phyloP scores from a whole-genome alignment of 805 yeast genomes.

The Myxozyma lipomycoides region DNA sequence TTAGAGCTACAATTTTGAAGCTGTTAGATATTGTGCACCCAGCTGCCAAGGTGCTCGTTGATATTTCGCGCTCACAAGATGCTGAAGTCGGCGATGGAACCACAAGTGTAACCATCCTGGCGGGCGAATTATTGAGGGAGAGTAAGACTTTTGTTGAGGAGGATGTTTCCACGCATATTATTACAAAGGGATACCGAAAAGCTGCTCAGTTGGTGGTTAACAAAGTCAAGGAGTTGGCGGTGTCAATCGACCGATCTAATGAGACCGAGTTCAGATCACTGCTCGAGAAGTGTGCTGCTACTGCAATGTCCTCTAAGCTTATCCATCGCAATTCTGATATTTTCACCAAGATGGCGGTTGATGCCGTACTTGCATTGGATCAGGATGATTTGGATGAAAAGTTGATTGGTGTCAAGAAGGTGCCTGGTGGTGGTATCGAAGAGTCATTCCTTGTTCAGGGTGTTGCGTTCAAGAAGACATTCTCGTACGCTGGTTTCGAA shows the following conservation, averaged over 20 bases:
- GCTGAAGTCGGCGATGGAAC: slow-evolving; percentile 99
- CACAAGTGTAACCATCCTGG: slow-evolving; percentile 86
- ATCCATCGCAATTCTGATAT: slow-evolving; percentile 82
- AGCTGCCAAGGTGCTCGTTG: slow-evolving; percentile 93
- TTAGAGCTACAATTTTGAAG: slow-evolving; percentile 84
- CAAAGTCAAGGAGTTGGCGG: slow-evolving; percentile 69
- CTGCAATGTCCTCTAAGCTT: slow-evolving; percentile 95
- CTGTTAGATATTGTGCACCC: slow-evolving; percentile 95
- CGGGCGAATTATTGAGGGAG: slow-evolving; percentile 88
- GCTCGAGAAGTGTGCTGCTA: slow-evolving; percentile 86
- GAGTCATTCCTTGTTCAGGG: slow-evolving; percentile 87
- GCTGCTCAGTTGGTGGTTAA: slow-evolving; percentile 76
- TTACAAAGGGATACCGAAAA: slow-evolving; percentile 79
- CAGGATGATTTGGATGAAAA: slow-evolving; percentile 81
- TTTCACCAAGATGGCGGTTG: slow-evolving; percentile 94
- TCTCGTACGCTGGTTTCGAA: slow-evolving; percentile 97
- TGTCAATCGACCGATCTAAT: slow-evolving; percentile 55
- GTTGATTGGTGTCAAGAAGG: slow-evolving; percentile 89
- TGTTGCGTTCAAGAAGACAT: slow-evolving; percentile 95
- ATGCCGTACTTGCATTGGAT: slow-evolving; percentile 85
- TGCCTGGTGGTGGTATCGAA: slow-evolving; percentile 95
- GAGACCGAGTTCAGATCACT: slow-evolving; percentile 63
- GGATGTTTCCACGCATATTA: slow-evolving; percentile 87
- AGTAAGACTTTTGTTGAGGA: slow-evolving; percentile 89
- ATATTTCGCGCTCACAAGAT: slow-evolving; percentile 93